A percentile compares a stretch with the other conserved stretches of the same genome.
phyloP scores from a whole-genome alignment of 1,139 yeast genomes.

The Wickerhamomyces sp. region DNA sequence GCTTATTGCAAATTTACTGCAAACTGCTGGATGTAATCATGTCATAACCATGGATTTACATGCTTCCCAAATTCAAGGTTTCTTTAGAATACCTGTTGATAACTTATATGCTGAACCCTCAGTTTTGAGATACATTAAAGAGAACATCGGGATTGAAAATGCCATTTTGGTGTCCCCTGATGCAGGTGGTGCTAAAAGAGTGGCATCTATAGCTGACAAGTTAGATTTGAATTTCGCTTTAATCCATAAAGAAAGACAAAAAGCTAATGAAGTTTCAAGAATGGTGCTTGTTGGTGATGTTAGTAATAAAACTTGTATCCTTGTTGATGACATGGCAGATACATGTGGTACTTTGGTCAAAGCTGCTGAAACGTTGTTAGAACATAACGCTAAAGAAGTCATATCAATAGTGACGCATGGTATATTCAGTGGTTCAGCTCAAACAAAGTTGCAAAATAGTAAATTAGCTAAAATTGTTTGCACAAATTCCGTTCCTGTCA shows the following conservation, averaged over 20 bases:
- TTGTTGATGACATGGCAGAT: conserved; percentile 83
- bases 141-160: conserved; percentile 43
- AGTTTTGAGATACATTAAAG: conserved; percentile 63
- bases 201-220: conserved; percentile 74
- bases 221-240: conserved; percentile 73
- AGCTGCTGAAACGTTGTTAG: conserved; percentile 52
- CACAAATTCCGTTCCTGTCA: conserved; percentile 73
- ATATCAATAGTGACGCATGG: conserved; percentile 81
- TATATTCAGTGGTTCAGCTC: conserved; percentile 68
- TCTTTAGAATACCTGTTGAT: conserved; percentile 77
- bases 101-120: conserved; percentile 79
- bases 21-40: conserved; percentile 79
- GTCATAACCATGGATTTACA: conserved; percentile 82
- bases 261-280: conserved; percentile 71
- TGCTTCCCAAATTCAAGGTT: conserved; percentile 83
- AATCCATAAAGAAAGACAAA: conserved; percentile 77
- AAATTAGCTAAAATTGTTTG: conserved; percentile 63
- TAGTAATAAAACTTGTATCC: conserved; percentile 58
- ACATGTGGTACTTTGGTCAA: conserved; percentile 79
- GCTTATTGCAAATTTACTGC: conserved; percentile 67
- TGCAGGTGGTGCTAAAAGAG: conserved; percentile 86
- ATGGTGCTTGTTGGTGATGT: conserved; percentile 85
- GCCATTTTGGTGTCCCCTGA: conserved; percentile 83
- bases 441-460: conserved; percentile 54
- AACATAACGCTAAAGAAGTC: conserved; percentile 70